These are phyloP conservation scores for Nitzschia putrida DNA, from an alignment of 108 stramenopile genomes.

Conservation along the genomic window DNA sequence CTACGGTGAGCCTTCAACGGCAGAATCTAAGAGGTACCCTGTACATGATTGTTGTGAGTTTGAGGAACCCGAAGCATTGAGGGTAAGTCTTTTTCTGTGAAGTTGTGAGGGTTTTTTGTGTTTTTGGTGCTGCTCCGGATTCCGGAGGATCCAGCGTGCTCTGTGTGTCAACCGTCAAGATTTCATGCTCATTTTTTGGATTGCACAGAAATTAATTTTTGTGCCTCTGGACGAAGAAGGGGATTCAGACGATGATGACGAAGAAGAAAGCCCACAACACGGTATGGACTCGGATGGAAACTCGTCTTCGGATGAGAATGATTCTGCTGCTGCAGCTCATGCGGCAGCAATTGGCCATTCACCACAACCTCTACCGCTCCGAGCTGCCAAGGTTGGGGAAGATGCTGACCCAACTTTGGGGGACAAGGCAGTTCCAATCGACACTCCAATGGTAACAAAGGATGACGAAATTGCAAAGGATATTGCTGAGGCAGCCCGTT, in stretches of 20 bases:
- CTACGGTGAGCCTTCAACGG: conserved; percentile 38
- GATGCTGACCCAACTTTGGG: neutral
- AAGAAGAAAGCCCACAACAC: conserved; percentile 20
- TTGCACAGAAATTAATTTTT: conserved; percentile 43
- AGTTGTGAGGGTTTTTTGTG: neutral
- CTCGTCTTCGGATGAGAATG: conserved; percentile 64
- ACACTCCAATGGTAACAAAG: conserved; percentile 4
- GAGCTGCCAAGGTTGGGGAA: conserved; percentile 9
- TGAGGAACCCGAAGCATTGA: conserved; percentile 68
- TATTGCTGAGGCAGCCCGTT: conserved; percentile 7
- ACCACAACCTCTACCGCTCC: conserved; percentile 37
- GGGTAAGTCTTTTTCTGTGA: conserved; percentile 41
- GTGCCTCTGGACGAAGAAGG: conserved; percentile 40
- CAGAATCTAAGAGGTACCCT: conserved; percentile 65
- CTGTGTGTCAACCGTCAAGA: neutral
- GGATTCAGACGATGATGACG: conserved; percentile 26
- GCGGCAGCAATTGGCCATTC: conserved; percentile 79
- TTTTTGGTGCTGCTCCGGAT: neutral
- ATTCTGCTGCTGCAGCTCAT: conserved; percentile 68
- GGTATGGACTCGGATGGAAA: conserved; percentile 29
- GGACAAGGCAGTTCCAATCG: conserved; percentile 10
- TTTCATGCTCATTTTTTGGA: conserved; percentile 1
- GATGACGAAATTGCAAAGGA: neutral
- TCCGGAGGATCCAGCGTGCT: neutral
- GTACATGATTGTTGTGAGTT: conserved; percentile 87